Evolutionary conservation across 2,329 filamentous ascomycete species (phyloP), one percentile per base, ranked within the genome.

Genomic region (Penicillium sp.): DNA sequence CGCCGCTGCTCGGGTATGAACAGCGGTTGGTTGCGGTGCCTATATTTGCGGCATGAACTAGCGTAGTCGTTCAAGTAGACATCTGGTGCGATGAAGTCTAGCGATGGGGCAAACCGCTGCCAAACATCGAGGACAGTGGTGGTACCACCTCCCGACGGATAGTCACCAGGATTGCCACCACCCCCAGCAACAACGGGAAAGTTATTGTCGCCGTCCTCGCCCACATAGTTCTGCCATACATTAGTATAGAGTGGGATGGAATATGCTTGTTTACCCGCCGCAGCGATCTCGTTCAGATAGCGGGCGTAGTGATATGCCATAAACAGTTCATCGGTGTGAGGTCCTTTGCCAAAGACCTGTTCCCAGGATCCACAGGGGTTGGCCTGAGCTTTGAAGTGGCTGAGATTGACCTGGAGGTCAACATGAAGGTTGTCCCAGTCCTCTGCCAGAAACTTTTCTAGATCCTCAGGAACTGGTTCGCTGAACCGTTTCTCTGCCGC

Each of bases 1-100:
- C 77, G 67, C 8, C 74, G 69, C 59, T 80, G 78, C 65, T 80
- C 78, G 6, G 78, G 78, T 48, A 81, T 79, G 61, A 80, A 78
- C 1, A 80, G 66, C 1, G 77, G 70, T 58, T 80, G 76, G 21
- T 70, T 63, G 4, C 66, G 60, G 59, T 78, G 74, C 19, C 73
- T 60, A 55, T 80, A 81, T 45, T 77, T 74, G 14, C 54, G 60
- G 55, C 78, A 80, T 2, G 68, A 66, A 11, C 51, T 67, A 19
- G 61, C 58, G 50, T 81, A 80, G 28, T 80, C 73, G 52, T 78
- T 75, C 9, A 80, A 66, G 55, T 81, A 81, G 29, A 81, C 56
- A 51, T 82, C 79, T 3, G 79, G 79, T 2, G 74, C 66, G 29
- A 82, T 73, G 48, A 81, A 76, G 58, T 80, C 77, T 1, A 82